These are phyloP conservation scores for Glebionis coronaria DNA, from an alignment of 129 eudicot species.

Conservation along the genomic window DNA sequence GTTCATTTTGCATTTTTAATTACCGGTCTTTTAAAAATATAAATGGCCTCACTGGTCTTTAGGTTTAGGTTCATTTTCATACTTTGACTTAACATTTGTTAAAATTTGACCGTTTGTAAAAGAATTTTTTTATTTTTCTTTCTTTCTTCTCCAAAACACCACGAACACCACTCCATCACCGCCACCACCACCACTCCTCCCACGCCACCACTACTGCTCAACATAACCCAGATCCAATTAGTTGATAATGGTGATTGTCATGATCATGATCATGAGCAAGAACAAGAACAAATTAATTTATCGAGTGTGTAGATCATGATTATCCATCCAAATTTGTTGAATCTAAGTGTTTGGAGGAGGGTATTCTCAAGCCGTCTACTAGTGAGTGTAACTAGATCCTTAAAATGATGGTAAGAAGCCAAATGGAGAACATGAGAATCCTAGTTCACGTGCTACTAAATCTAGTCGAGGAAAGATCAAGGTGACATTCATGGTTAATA, in stretches of 20 bases:
- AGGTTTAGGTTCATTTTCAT: too few species aligned
- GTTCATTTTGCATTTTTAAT: too few species aligned
- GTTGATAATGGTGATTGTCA: slow-evolving; percentile 58
- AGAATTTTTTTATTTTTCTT: too few species aligned
- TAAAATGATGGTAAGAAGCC: slow-evolving; percentile 19
- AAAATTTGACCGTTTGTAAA: too few species aligned
- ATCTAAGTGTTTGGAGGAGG: slow-evolving; percentile 33
- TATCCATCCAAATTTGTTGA: slow-evolving; percentile 80
- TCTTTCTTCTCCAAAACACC: too few species aligned
- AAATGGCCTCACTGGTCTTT: too few species aligned
- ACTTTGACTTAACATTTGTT: too few species aligned
- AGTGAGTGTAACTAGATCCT: slow-evolving; percentile 22
- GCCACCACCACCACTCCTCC: too few species aligned
- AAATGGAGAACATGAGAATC: slow-evolving; percentile 32
- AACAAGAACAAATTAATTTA: slow-evolving; percentile 48
- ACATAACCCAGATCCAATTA: too few species aligned
- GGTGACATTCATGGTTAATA: slow-evolving; percentile 39
- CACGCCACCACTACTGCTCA: too few species aligned
- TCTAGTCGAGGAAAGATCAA: slow-evolving; percentile 55
- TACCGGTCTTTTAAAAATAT: too few species aligned
- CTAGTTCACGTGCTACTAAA: slow-evolving; percentile 35
- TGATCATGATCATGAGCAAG: slow-evolving; percentile 65
- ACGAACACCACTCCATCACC: too few species aligned
- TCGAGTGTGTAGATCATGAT: slow-evolving; percentile 43
- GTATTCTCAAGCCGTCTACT: slow-evolving; percentile 30